Conservation (phyloP, 164 flowering plant species). For the Amborella trichopoda region DNA sequence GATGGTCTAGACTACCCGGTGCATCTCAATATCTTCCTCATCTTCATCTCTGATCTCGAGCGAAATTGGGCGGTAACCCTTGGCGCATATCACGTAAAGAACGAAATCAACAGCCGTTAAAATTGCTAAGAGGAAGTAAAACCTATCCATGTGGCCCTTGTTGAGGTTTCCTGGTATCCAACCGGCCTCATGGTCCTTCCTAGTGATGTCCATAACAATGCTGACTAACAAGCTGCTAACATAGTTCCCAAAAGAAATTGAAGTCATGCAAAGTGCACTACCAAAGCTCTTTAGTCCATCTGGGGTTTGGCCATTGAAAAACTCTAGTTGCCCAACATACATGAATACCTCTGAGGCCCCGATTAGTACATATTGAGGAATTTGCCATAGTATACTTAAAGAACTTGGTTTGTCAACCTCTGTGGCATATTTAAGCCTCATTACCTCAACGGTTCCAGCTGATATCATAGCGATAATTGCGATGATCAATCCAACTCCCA, state of each 20-base stretch:
- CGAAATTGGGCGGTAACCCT: slow-evolving; percentile 61
- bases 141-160: slow-evolving; percentile 80
- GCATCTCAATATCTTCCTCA: too few species aligned
- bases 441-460: slow-evolving; percentile 66
- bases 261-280: slow-evolving; percentile 90
- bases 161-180: slow-evolving; percentile 95
- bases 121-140: slow-evolving; percentile 69
- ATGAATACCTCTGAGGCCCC: slow-evolving; percentile 95
- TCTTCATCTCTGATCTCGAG: slow-evolving; percentile 22
- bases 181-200: slow-evolving; percentile 51
- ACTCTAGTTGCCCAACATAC: slow-evolving; percentile 90
- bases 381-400: slow-evolving; percentile 84
- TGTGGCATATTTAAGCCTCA: slow-evolving; percentile 52
- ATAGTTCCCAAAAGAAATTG: slow-evolving; percentile 85
- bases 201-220: slow-evolving; percentile 70
- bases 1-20: too few species aligned
- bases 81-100: slow-evolving; percentile 52
- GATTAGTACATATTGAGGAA: slow-evolving; percentile 72
- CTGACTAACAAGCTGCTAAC: slow-evolving; percentile 74
- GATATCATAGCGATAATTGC: slow-evolving; percentile 75
- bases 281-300: slow-evolving; percentile 92
- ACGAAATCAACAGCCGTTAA: slow-evolving; percentile 47
- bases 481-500: slow-evolving; percentile 84
- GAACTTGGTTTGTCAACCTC: slow-evolving; percentile 58
- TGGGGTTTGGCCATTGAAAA: slow-evolving; percentile 82